Base-by-base conservation (phyloP, 805 yeast species). In the Pichia heedii region DNA sequence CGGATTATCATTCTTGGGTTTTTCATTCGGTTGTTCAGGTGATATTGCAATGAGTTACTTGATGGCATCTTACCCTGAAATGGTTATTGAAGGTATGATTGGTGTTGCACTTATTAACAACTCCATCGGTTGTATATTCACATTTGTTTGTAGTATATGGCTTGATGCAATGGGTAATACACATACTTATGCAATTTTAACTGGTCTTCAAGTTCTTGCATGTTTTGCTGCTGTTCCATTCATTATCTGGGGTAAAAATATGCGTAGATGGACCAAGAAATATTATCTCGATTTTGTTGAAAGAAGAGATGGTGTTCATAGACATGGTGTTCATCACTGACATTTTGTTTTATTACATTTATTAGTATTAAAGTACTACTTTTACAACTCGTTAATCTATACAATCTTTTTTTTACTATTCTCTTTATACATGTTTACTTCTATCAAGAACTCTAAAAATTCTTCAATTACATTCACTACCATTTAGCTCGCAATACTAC, bases 11-110 rank as follows among this genome's bases (percentile, higher is more conserved):
- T 72, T 79, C 51, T 71, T 79, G 47, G 85, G 85, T 0, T 76
- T 79, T 47, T 80, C 84, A 1, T 79, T 78, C 65, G 85, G 84
- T 54, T 74, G 81, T 41, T 73, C 81, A 13, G 85, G 85, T 55
- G 87, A 81, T 56, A 75, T 79, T 41, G 79, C 83, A 32, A 73
- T 80, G 77, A 69, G 77, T 1, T 79, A 79, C 46, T 63, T 77
- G 48, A 78, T 79, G 83, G 82, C 77, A 50, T 67, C 79, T 6
- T 80, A 79, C 49, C 84, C 85, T 1, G 84, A 77, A 37, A 73
- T 79, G 73, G 77, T 79, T 43, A 65, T 79, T 50, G 84, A 79
- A 60, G 80, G 82, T 51, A 78, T 80, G 84, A 78, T 78, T 22
- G 83, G 84, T 44, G 83, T 81, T 22, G 60, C 77, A 9, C 70